A percentile compares a stretch with the other conserved stretches of the same genome.
phyloP scores from a whole-genome alignment of 2,329 filamentous ascomycete genomes.

The Periglandula ipomoeae region DNA sequence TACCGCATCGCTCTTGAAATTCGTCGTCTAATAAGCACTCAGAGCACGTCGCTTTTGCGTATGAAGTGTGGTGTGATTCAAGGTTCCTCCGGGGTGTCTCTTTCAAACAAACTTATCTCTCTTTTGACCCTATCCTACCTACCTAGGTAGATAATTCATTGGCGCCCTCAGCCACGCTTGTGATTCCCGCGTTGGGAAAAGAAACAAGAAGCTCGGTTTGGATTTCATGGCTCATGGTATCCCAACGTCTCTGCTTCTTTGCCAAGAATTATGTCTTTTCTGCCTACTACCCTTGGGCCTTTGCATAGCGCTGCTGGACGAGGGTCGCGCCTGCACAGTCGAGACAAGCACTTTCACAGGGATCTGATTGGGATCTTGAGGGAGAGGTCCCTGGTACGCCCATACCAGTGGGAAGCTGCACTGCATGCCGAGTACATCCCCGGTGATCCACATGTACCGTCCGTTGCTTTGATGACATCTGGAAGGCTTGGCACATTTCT shows the following conservation, averaged over 20 bases:
- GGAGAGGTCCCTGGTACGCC: background rate
- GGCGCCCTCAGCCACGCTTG: too few species aligned
- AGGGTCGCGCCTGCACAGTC: background rate
- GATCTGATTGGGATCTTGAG: background rate
- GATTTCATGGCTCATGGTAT: background rate
- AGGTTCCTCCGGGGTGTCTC: too few species aligned
- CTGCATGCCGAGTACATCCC: background rate
- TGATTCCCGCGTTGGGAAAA: too few species aligned
- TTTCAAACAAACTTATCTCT: too few species aligned
- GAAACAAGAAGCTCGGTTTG: background rate
- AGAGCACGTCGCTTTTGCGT: too few species aligned
- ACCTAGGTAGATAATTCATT: too few species aligned
- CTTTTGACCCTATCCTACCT: too few species aligned
- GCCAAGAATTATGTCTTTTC: background rate
- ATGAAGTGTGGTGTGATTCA: too few species aligned
- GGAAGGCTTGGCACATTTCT: conserved; percentile 5
- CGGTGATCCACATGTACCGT: background rate
- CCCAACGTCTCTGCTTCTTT: background rate
- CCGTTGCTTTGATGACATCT: background rate
- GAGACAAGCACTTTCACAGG: background rate
- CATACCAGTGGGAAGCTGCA: background rate
- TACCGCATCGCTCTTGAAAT: too few species aligned
- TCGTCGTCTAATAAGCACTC: too few species aligned
- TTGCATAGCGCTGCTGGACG: background rate
- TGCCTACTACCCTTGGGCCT: background rate